Base-by-base conservation (phyloP, 2,329 filamentous ascomycete species). In the Xylariaceae sp. region DNA sequence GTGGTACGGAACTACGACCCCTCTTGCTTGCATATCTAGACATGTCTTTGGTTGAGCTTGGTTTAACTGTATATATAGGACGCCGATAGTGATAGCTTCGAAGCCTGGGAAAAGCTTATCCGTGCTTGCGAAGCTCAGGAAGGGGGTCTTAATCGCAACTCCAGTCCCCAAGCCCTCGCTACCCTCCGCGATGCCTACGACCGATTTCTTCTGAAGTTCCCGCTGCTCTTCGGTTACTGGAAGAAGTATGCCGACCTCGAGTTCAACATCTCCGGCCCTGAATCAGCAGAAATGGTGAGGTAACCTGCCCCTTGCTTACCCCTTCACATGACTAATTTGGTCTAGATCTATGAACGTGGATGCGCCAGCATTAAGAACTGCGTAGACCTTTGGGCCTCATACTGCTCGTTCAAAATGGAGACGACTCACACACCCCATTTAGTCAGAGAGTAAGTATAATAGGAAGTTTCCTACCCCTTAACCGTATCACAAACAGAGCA, bases 221-320 rank as follows among this genome's bases (percentile, higher is more conserved):
- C 95, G 2, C 83, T 98, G 9, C 86, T 98, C 34, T 99, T 98
- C 70, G 95, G 94, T 49, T 99, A 98, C 79, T 99, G 95, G 95
- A 98, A 98, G 80, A 98, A 97, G 74, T 99, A 98, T 82, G 95
- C 95, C 70, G 94, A 98, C 70, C 83, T 96, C 63, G 95, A 99
- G 72, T 99, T 99, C 78, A 92, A 92, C 47, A 96, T 99, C 64
- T 92, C 92, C 4, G 95, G 95, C 16, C 96, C 95, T 4, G 95
- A 99, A 79, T 94, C 94, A 39, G 95, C 95, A 51, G 95, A 98
- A 75, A 96, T 97, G 90, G 92, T 96, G 63, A 54, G 49, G 2
- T 28, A 37, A 24, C 24, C 26, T 28, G 8, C 28, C 47, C 19
- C 28, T 21, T 19, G 17, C 16, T 3, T 23, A 19, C 31, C 17